These are phyloP conservation scores for Fusarium sp. DNA, from an alignment of 2,329 filamentous ascomycete genomes.

Conservation along the genomic window DNA sequence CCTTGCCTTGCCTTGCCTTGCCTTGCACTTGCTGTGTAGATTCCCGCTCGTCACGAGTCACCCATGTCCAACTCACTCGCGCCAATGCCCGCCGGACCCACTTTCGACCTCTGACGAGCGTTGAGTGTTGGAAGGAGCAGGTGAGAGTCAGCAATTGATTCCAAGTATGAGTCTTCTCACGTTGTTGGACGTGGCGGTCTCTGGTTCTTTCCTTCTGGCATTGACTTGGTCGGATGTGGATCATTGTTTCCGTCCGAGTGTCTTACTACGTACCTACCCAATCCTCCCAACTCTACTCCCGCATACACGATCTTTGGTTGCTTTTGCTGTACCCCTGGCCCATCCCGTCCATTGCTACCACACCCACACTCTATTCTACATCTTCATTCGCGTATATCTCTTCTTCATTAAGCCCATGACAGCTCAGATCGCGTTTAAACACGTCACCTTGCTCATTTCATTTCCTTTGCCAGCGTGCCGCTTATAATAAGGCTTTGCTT, in stretches of 20 bases:
- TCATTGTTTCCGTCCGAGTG: slow-evolving; percentile 23
- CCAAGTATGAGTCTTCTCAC: slow-evolving; percentile 26
- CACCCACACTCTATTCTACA: slow-evolving; percentile 29
- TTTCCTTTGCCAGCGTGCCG: slow-evolving; percentile 11
- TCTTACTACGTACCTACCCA: neutral
- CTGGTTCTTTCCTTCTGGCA: neutral
- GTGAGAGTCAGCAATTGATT: slow-evolving; percentile 1
- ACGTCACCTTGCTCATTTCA: slow-evolving; percentile 28
- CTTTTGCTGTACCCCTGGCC: slow-evolving; percentile 39
- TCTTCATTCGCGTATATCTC: slow-evolving; percentile 8
- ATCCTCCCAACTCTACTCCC: slow-evolving; percentile 10
- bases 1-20: neutral
- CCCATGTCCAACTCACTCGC: neutral
- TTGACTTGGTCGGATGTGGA: slow-evolving; percentile 12
- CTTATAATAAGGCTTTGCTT: neutral
- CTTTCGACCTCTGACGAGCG: slow-evolving; percentile 30
- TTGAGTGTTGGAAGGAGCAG: slow-evolving; percentile 6
- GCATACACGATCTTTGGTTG: slow-evolving; percentile 42
- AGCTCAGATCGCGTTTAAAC: slow-evolving; percentile 21
- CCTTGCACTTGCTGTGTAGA: neutral
- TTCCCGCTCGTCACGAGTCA: slow-evolving; percentile 1
- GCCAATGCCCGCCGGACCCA: slow-evolving; percentile 13
- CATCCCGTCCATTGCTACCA: slow-evolving; percentile 32
- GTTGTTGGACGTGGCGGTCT: neutral
- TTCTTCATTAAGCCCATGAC: slow-evolving; percentile 11